These are phyloP conservation scores for Fusarium pseudocircinatum DNA, from an alignment of 2,329 filamentous ascomycete genomes.

Conservation along the genomic window DNA sequence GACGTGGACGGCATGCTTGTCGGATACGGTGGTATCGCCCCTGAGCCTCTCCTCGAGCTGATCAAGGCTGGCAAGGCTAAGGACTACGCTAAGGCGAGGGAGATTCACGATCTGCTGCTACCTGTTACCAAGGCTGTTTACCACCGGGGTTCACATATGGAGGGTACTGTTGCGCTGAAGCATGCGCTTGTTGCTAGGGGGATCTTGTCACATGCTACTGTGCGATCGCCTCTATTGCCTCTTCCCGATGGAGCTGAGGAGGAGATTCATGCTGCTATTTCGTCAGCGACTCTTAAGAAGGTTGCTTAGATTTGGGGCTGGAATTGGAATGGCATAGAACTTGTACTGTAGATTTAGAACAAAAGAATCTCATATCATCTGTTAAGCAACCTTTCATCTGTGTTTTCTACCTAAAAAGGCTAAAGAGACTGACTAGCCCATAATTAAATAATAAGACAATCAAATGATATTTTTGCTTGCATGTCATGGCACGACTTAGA, in stretches of 20 bases:
- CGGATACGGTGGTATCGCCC: conserved; percentile 64
- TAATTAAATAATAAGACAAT: not conserved
- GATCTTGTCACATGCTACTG: conserved; percentile 59
- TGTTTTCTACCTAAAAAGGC: not conserved
- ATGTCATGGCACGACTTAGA: not conserved
- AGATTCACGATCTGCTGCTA: conserved; percentile 60
- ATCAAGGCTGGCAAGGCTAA: conserved; percentile 60
- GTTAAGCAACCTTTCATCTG: not conserved
- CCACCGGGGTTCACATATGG: conserved; percentile 64
- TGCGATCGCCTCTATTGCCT: conserved; percentile 55
- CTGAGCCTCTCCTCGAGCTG: conserved; percentile 59
- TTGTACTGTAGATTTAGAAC: not conserved
- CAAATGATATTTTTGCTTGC: no score
- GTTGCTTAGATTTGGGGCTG: not conserved
- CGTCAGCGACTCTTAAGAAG: conserved; percentile 10
- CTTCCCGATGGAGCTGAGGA: conserved; percentile 10
- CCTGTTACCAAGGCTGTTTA: conserved; percentile 64
- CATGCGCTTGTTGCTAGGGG: conserved; percentile 61
- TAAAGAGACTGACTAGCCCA: not conserved
- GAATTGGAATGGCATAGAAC: not conserved
- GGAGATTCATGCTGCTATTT: conserved; percentile 14
- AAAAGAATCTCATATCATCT: not conserved
- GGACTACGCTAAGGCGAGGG: conserved; percentile 58
- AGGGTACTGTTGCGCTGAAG: conserved; percentile 62
- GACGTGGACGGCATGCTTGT: conserved; percentile 64